These are phyloP conservation scores for Citrus cavaleriei DNA, from an alignment of 345 rosid species.

Conservation along the genomic window DNA sequence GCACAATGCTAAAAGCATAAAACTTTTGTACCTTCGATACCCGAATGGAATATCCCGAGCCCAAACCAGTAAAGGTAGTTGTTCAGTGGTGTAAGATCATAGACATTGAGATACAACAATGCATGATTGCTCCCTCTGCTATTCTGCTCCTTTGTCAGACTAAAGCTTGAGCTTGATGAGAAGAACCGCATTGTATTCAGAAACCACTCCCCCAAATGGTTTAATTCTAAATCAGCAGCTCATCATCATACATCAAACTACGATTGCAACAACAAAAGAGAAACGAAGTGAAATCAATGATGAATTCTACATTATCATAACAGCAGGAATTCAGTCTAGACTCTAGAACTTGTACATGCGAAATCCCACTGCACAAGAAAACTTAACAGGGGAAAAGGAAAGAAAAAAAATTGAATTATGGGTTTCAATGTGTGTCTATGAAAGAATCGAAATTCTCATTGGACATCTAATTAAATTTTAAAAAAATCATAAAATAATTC, in stretches of 20 bases:
- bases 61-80: conserved; percentile 90
- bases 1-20: not conserved
- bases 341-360: not conserved
- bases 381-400: not conserved
- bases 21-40: conserved; percentile 69
- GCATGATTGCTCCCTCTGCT: conserved; percentile 29
- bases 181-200: conserved; percentile 65
- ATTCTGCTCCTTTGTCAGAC: conserved; percentile 43
- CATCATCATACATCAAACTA: conserved; percentile 20
- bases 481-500: not conserved
- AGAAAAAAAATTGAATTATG: not conserved
- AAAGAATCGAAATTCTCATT: not conserved
- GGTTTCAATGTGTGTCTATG: not conserved
- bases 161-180: conserved; percentile 51
- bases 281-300: not conserved
- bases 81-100: conserved; percentile 94
- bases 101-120: conserved; percentile 73
- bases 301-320: not conserved
- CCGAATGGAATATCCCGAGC: conserved; percentile 93
- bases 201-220: conserved; percentile 6
- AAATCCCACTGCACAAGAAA: not conserved
- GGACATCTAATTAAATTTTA: not conserved
- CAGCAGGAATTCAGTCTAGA: not conserved
- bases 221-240: conserved; percentile 26
- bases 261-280: not conserved